phyloP scores from a whole-genome alignment of 108 stramenopile species.

The Skeletonema potamos region DNA sequence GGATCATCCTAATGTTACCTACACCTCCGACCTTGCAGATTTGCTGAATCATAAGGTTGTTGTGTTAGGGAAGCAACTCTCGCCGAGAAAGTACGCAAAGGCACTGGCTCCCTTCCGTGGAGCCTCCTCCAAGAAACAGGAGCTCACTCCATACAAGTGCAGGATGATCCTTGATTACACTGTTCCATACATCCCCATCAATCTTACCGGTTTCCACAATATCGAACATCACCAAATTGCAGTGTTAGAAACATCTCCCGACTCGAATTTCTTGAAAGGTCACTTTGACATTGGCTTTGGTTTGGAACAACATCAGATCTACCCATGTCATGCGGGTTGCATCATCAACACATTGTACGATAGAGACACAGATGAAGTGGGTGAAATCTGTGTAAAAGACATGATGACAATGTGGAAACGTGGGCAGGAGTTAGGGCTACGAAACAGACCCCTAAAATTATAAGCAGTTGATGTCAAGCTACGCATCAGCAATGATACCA shows the following conservation, averaged over 20 bases:
- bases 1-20: slow-evolving; percentile 70
- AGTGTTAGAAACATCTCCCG: slow-evolving; percentile 50
- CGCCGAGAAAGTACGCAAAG: slow-evolving; percentile 54
- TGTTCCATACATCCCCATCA: slow-evolving; percentile 62
- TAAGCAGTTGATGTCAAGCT: background rate
- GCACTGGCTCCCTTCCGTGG: slow-evolving; percentile 42
- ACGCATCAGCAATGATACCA: background rate
- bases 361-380: slow-evolving; percentile 68
- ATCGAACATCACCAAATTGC: slow-evolving; percentile 67
- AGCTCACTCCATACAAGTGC: slow-evolving; percentile 51
- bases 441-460: slow-evolving; percentile 41
- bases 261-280: slow-evolving; percentile 61
- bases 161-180: slow-evolving; percentile 68
- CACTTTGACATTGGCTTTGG: slow-evolving; percentile 69
- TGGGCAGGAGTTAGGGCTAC: slow-evolving; percentile 38
- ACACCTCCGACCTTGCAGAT: slow-evolving; percentile 59
- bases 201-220: slow-evolving; percentile 36
- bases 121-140: slow-evolving; percentile 41
- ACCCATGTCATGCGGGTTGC: slow-evolving; percentile 72
- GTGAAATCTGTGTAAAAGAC: slow-evolving; percentile 57
- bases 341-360: slow-evolving; percentile 61
- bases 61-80: slow-evolving; percentile 59
- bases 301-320: slow-evolving; percentile 66
- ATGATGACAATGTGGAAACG: slow-evolving; percentile 54
- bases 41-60: slow-evolving; percentile 65